A percentile compares a stretch with the other conserved stretches of the same genome.
Conservation (phyloP, 257 asterid species). For the Sherardia arvensis region DNA sequence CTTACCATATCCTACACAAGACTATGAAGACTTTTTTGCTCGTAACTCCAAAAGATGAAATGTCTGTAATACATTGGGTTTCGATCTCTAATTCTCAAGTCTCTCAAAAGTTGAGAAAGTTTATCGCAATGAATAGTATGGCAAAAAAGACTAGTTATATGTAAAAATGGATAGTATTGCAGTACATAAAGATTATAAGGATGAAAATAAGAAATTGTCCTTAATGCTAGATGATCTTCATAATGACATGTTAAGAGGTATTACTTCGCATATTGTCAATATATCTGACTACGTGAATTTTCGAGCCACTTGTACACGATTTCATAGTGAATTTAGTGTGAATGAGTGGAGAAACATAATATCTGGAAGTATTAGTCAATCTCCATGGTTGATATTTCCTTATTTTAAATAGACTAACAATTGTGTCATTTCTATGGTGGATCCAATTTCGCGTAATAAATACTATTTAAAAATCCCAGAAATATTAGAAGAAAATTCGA, state of each 20-base stretch:
- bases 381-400: neutral
- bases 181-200: too few relatives aligned
- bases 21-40: too few relatives aligned
- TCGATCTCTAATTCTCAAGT: too few relatives aligned
- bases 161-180: neutral
- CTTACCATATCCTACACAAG: too few relatives aligned
- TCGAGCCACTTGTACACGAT: neutral
- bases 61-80: too few relatives aligned
- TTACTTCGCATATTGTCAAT: neutral
- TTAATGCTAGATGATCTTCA: neutral
- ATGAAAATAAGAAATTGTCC: too few relatives aligned
- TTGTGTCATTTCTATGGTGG: too few relatives aligned
- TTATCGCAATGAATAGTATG: too few relatives aligned
- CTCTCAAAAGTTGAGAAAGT: too few relatives aligned
- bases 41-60: too few relatives aligned
- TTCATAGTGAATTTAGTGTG: neutral
- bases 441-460: neutral
- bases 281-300: neutral
- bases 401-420: too few relatives aligned
- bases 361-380: neutral
- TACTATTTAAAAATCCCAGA: neutral
- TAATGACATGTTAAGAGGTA: neutral
- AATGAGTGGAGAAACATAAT: neutral
- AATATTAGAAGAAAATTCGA: neutral
- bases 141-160: neutral